Evolutionary conservation across 176 grass and related monocot species (phyloP).

Genomic region (Pontederia paniculata): DNA sequence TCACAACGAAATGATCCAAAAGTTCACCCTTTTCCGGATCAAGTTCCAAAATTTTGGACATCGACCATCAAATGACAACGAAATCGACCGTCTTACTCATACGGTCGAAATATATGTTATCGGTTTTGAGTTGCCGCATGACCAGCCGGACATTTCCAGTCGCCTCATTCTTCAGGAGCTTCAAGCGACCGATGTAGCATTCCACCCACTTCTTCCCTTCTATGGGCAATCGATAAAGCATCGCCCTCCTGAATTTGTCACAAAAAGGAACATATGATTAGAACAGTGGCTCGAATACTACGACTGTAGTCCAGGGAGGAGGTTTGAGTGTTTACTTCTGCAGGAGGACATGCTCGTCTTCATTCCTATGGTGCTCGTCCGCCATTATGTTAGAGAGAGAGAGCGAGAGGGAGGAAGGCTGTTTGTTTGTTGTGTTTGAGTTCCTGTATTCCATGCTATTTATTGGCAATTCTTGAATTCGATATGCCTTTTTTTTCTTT

Average conservation of each 20-base stretch:
- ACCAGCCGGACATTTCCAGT: slow-evolving; percentile 57
- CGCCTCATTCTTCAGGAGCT: slow-evolving; percentile 55
- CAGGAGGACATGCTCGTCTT: slow-evolving; percentile 43
- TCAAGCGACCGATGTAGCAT: slow-evolving; percentile 47
- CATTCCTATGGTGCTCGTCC: slow-evolving; percentile 6
- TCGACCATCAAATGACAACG: not conserved
- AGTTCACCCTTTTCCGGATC: no score
- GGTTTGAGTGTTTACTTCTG: slow-evolving; percentile 33
- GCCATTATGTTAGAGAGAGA: slow-evolving; percentile 25
- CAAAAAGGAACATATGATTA: not conserved
- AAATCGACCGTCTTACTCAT: slow-evolving; percentile 14
- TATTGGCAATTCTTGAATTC: no score
- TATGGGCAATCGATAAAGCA: slow-evolving; percentile 56
- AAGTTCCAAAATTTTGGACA: no score
- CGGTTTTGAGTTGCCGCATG: slow-evolving; percentile 59
- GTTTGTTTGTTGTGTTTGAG: no score
- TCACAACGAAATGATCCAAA: not conserved
- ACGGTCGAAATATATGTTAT: slow-evolving; percentile 61
- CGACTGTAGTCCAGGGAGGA: not conserved
- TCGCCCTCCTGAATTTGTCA: slow-evolving; percentile 38
- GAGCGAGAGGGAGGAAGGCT: slow-evolving; percentile 37
- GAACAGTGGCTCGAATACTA: not conserved
- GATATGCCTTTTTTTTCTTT: no score
- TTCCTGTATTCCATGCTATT: no score
- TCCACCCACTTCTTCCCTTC: slow-evolving; percentile 66